phyloP scores from a whole-genome alignment of 768 basidiomycete species.

The Floccularia luteovirens region DNA sequence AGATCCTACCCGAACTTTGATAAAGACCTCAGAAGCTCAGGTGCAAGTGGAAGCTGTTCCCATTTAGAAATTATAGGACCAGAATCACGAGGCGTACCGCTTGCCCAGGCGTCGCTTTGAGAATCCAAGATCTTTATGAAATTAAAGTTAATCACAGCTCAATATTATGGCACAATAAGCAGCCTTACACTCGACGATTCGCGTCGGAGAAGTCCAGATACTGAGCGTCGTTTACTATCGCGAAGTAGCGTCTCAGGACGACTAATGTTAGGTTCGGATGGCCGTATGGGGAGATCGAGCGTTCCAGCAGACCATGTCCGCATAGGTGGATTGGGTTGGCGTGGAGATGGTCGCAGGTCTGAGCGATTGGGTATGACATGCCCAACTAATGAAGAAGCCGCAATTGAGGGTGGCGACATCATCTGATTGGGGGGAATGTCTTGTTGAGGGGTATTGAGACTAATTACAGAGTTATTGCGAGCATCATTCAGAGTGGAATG shows the following conservation, averaged over 20 bases:
- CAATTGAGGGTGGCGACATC: slow-evolving; percentile 30
- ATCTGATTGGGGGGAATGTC: slow-evolving; percentile 42
- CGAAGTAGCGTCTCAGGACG: slow-evolving; percentile 37
- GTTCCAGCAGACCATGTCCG: slow-evolving; percentile 84
- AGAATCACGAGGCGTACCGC: slow-evolving; percentile 51
- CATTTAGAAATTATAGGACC: slow-evolving; percentile 90
- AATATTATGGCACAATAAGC: slow-evolving; percentile 5
- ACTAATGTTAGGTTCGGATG: slow-evolving; percentile 33
- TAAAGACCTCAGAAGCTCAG: slow-evolving; percentile 83
- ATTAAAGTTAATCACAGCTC: background rate
- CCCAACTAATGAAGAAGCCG: slow-evolving; percentile 36
- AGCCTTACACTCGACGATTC: slow-evolving; percentile 66
- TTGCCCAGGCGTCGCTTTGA: slow-evolving; percentile 48
- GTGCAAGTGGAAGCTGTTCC: slow-evolving; percentile 84
- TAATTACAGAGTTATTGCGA: slow-evolving; percentile 32
- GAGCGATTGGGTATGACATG: slow-evolving; percentile 61
- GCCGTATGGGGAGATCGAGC: slow-evolving; percentile 63
- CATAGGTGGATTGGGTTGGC: slow-evolving; percentile 63
- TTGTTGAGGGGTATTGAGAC: slow-evolving; percentile 30
- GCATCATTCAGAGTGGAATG: slow-evolving; percentile 35
- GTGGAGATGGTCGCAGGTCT: slow-evolving; percentile 51
- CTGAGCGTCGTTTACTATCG: slow-evolving; percentile 68
- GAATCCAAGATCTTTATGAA: slow-evolving; percentile 42
- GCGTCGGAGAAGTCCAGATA: slow-evolving; percentile 58
- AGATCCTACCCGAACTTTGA: slow-evolving; percentile 84